Evolutionary conservation across 108 stramenopile species (phyloP), one percentile per base, ranked within the genome.

Genomic region (Stephanodiscus triporus): DNA sequence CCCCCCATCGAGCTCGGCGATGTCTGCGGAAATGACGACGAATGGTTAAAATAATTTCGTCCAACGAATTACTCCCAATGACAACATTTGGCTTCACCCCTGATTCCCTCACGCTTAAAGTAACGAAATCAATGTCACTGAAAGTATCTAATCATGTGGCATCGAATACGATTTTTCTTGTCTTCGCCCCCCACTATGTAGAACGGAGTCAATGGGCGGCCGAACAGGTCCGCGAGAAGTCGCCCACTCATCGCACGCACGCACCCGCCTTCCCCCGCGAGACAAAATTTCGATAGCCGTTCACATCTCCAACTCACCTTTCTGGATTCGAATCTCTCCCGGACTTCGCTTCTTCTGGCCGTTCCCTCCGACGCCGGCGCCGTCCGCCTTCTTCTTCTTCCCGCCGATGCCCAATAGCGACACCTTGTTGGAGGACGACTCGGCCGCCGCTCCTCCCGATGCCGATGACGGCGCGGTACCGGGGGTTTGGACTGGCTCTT

Each of bases 291-390:
- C 51, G 23, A 5, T 51, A 30, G 22, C 27, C 69, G 13, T 50
- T 40, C 57, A 72, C 32, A 34, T 34, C 2, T 57, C 67, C 37
- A 72, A 73, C 80, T 73, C 73, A 95, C 95, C 95, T 87, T 98
- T 99, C 78, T 99, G 99, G 76, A 99, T 98, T 29, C 99, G 91
- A 81, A 99, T 98, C 83, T 99, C 99, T 42, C 99, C 99, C 6
- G 99, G 99, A 72, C 89, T 90, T 43, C 92, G 86, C 78, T 94
- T 95, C 65, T 91, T 93, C 48, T 70, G 85, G 26, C 69, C 67
- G 42, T 57, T 73, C 30, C 47, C 45, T 2, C 60, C 23, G 34
- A 61, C 61, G 0, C 47, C 60, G 34, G 54, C 61, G 1, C 54
- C 68, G 10, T 85, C 89, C 2, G 72, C 84, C 27, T 86, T 86